Base-by-base conservation (phyloP, 2,329 filamentous ascomycete genomes). In the Lanzia echinophila region DNA sequence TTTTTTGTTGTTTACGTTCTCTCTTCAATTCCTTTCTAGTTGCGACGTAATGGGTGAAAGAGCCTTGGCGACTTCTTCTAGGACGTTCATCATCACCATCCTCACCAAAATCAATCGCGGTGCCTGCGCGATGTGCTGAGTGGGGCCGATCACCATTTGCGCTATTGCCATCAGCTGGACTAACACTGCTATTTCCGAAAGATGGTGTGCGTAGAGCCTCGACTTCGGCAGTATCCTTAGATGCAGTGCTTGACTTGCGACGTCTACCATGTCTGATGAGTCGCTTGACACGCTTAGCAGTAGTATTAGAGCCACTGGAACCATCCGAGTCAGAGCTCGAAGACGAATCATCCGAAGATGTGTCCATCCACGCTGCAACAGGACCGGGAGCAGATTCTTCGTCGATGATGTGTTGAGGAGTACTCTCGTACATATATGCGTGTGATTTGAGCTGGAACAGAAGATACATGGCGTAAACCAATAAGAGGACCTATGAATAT, bases 361-460 rank as follows among this genome's bases (percentile, higher is more conserved):
- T 83, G 59, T 94, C 87, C 65, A 96, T 79, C 71, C 92, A 88
- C 32, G 87, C 87, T 17, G 87, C 87, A 12, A 91, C 79, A 1
- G 94, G 85, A 59, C 91, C 91, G 20, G 91, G 91, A 44, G 89
- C 86, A 0, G 89, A 85, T 68, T 96, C 91, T 64, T 94, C 90
- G 62, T 96, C 91, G 59, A 96, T 94, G 56, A 95, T 87, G 63
- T 91, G 86, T 71, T 96, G 90, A 10, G 91, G 91, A 5, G 88
- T 96, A 61, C 90, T 94, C 70, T 90, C 87, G 63, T 96, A 95
- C 75, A 96, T 84, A 72, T 95, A 95, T 8, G 88, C 81, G 67
- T 96, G 90, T 1, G 90, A 94, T 71, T 95, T 95, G 57, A 96
- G 81, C 73, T 95, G 90, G 71, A 96, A 96, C 19, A 95, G 67